Base-by-base conservation (phyloP, 306 rosid species). In the Trifolium fragiferum region DNA sequence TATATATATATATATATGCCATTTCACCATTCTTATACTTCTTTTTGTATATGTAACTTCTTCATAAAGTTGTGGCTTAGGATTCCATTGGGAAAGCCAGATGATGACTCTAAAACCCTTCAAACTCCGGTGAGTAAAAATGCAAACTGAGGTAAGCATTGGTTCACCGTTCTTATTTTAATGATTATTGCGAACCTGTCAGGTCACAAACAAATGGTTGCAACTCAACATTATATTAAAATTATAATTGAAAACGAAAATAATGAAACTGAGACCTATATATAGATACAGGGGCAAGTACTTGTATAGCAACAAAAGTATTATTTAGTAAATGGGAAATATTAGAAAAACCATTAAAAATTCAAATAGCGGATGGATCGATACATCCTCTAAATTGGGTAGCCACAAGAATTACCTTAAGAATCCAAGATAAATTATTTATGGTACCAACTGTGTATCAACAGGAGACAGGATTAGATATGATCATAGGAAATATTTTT, bases 1-100 rank as follows among this genome's bases (percentile, higher is more conserved):
- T 21, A 21, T 21, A 21, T 21, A 21, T 21, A 21, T 37, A 7
- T 38, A 7, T 40, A 13, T 8, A 55, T 62, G 20, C 27, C 66
- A 47, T 61, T 61, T 59, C 20, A 59, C 49, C 76, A 43, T 30
- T 33, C 47, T 69, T 74, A 54, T 66, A 55, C 12, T 68, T 62
- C 76, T 25, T 54, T 68, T 53, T 33, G 13, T 51, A 81, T 78
- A 72, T 27, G 50, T 72, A 72, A 33, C 60, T 78, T 58, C 35
- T 43, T 70, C 33, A 78, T 82, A 16, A 43, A 91, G 94, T 44
- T 91, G 82, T 89, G 89, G 94, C 88, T 89, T 69, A 85, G 97
- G 84, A 83, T 91, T 84, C 90, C 92, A 12, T 73, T 91, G 77
- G 80, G 71, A 79, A 87, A 81, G 82, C 44, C 73, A n/a, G 89